Evolutionary conservation across 129 eudicot species (phyloP), one percentile per base, ranked within the genome.

Genomic region (Dittrichia graveolens): DNA sequence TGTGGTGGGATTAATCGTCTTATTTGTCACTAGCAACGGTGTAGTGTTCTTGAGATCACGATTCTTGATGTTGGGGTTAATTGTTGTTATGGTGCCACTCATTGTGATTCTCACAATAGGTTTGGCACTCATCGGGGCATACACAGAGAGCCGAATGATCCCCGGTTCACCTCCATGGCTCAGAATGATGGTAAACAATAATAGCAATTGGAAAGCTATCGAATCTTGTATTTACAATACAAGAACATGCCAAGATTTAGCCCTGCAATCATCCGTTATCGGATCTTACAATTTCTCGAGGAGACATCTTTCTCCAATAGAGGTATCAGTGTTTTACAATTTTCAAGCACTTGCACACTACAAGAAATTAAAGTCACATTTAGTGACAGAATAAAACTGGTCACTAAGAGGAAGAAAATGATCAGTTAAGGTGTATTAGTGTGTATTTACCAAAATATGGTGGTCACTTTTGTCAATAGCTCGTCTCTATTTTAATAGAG

Each of bases 131-230:
- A 24, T 76, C 0, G 90, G 90, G 11, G 75, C 76, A 8, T 85
- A 44, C 46, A 45, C 65, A 63, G 90, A 82, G 14, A 77, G 80
- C 2, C 3, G 75, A 46, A 40, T 52, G 45, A 57, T 82, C n/a
- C 81, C 83, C 0, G 90, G 83, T 58, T 82, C 90, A 6, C 85
- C 83, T 2, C 3, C 40, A 39, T 80, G 83, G 83, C 48, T 85
- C 8, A 69, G 69, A 53, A 65, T 52, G 71, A 76, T 37, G 67
- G 84, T 85, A 16, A 55, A 68, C 18, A 43, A 75, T n/a, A 65
- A 65, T 3, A 52, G 7, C 39, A 65, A 58, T 57, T 85, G 90
- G 90, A 50, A 61, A 11, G 53, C 50, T 31, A 82, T 85, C 11
- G 80, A 77, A 37, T 57, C 83, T 54, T 85, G 90, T 54, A 71